Evolutionary conservation across 768 basidiomycete species (phyloP).

Genomic region (Termitomyces heimii): DNA sequence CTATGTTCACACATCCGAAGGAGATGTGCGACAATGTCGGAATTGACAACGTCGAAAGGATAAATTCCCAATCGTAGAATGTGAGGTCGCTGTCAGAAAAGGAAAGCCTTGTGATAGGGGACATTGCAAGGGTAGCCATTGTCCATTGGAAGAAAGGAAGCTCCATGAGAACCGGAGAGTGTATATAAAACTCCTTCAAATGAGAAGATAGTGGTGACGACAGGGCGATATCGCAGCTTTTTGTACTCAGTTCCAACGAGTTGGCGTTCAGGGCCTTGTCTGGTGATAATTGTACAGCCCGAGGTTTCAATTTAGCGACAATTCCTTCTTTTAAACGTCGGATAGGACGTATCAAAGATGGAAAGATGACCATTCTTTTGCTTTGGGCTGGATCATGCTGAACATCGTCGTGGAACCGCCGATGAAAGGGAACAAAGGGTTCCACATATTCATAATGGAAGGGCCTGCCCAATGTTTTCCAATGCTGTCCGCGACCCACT

Average conservation of each 20-base stretch:
- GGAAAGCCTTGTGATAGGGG: conserved; percentile 13
- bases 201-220: not conserved
- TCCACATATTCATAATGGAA: conserved; percentile 4
- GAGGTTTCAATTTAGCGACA: not conserved
- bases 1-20: conserved; percentile 9
- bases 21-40: conserved; percentile 9
- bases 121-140: conserved; percentile 8
- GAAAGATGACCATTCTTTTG: not conserved
- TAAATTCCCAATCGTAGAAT: conserved; percentile 13
- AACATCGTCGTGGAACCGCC: not conserved
- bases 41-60: conserved; percentile 13
- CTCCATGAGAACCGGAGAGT: conserved; percentile 4
- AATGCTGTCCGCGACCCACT: not conserved
- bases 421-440: not conserved
- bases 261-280: not conserved
- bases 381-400: not conserved
- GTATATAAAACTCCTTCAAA: conserved; percentile 6
- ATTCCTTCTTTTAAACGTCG: not conserved
- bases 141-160: conserved; percentile 14
- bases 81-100: conserved; percentile 10
- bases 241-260: not conserved
- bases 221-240: not conserved
- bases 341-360: not conserved
- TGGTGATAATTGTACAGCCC: not conserved
- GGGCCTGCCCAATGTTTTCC: not conserved